These are phyloP conservation scores for Solanum sejunctum DNA, from an alignment of 257 asterid species.

Conservation along the genomic window DNA sequence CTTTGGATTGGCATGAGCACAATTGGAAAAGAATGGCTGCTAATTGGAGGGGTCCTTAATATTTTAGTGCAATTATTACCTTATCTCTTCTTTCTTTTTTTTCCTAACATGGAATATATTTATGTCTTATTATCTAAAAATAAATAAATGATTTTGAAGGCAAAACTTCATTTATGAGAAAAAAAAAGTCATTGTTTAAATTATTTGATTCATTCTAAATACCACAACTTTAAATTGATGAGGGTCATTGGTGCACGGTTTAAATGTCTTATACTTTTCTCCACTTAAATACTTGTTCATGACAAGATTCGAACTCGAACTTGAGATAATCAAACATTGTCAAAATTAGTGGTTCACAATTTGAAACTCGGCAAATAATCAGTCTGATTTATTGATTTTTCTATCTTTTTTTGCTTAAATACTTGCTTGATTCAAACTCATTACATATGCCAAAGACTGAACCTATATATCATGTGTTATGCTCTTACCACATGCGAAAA, in stretches of 20 bases:
- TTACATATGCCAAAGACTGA: background rate
- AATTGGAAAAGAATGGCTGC: background rate
- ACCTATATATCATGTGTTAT: background rate
- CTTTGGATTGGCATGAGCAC: background rate
- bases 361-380: background rate
- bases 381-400: accelerated
- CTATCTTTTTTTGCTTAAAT: background rate
- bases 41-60: background rate
- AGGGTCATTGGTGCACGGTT: no score
- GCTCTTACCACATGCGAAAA: background rate
- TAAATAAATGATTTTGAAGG: background rate
- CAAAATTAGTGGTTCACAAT: background rate
- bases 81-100: background rate
- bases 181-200: background rate
- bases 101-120: background rate
- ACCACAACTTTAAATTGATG: background rate
- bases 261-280: background rate
- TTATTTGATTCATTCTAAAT: background rate
- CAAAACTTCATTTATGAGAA: background rate
- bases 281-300: no score
- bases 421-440: background rate
- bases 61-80: background rate
- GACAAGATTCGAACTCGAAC: background rate
- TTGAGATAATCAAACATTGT: background rate
- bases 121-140: background rate